Base-by-base conservation (phyloP, 306 rosid genomes). In the Abrus pulchellus region DNA sequence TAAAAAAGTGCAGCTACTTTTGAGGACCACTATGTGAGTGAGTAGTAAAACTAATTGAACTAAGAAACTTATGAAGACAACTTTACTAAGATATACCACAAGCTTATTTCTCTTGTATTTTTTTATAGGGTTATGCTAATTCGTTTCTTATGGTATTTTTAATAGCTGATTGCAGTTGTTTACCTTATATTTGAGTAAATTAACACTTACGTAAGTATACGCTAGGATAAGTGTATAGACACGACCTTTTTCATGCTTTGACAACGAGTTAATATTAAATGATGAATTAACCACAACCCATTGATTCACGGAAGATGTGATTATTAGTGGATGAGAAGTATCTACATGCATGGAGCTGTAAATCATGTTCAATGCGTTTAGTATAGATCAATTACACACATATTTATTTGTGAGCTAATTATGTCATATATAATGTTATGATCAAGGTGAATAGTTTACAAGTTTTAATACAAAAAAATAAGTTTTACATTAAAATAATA, bases 1-100 rank as follows among this genome's bases (percentile, higher is more conserved):
- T 38, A 5, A 62, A 66, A 76, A 71, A 83, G 83, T 83, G 79
- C 50, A 61, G 13, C 80, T 43, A 74, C 82, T 74, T 80, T 75
- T 75, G 76, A 80, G 86, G 81, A 85, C 78, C 78, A 70, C 75
- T 33, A 38, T 5, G 9, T 32, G 40, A 50, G 41, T 65, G 43
- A 2, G 1, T 11, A 41, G 64, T 75, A n/a, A 29, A 60, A 5
- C 9, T 57, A 41, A 34, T 61, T 44, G 61, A 62, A 36, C 41
- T 62, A 2, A 14, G 29, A 34, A 62, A 36, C 28, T 33, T 48
- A 30, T 1, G 45, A 20, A 27, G 5, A 55, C 20, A 72, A 55
- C 56, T 5, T 72, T 5, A 56, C 48, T 2, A 27, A 30, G 33
- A 47, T 47, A 73, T 52, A 41, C 0, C 41, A 41, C n/a, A 32